A percentile compares a stretch with the other conserved stretches of the same genome.
phyloP scores from a whole-genome alignment of 108 stramenopile species.

The Bacterosira constricta region DNA sequence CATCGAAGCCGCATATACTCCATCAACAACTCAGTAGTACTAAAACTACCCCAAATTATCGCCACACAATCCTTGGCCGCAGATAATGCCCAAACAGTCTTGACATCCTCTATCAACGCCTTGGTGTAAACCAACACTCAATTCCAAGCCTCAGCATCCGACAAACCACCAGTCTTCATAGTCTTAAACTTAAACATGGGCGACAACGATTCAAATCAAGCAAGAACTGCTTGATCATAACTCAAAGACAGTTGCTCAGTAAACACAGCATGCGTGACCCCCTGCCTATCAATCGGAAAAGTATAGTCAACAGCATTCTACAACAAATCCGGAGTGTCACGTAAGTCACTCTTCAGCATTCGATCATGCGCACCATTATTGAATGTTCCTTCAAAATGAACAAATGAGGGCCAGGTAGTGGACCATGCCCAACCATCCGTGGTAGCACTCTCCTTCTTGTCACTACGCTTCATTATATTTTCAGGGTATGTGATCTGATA shows the following conservation, averaged over 20 bases:
- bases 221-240: too few species aligned
- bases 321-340: not conserved
- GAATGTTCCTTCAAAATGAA: not conserved
- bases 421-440: not conserved
- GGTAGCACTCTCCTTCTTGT: not conserved
- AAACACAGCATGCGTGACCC: not conserved
- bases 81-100: not conserved
- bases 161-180: not conserved
- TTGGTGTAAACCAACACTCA: not conserved
- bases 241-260: not conserved
- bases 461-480: not conserved
- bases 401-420: not conserved
- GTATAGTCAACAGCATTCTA: not conserved
- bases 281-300: not conserved
- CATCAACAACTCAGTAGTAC: not conserved
- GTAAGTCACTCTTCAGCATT: too few species aligned
- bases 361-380: not conserved
- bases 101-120: not conserved
- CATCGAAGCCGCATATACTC: not conserved
- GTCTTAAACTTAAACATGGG: too few species aligned
- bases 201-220: too few species aligned
- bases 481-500: not conserved
- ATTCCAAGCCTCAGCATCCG: not conserved
- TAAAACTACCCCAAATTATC: conserved; percentile 2
- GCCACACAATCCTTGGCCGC: not conserved